Evolutionary conservation across 352 stramenopile species (phyloP).

Genomic region (Pythium periplocum): DNA sequence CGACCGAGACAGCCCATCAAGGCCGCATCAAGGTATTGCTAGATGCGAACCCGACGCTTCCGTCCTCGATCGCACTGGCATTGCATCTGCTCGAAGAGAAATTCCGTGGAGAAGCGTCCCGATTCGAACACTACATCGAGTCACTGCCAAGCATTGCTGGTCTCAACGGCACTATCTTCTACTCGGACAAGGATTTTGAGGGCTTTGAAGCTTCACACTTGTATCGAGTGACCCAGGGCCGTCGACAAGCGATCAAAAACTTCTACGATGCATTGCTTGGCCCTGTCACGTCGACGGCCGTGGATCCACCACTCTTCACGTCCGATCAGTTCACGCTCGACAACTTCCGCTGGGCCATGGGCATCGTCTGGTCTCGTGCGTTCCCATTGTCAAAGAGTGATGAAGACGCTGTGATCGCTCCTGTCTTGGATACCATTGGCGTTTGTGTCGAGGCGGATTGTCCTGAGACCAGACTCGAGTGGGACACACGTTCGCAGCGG

Average conservation of each 20-base stretch:
- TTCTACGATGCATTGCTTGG: constrained; percentile 19
- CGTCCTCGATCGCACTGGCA: constrained; percentile 13
- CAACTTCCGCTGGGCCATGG: constrained; percentile 27
- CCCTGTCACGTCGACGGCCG: constrained; percentile 19
- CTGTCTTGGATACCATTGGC: constrained; percentile 23
- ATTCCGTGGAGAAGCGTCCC: constrained; percentile 14
- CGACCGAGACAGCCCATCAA: constrained; percentile 11
- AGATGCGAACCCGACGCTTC: constrained; percentile 22
- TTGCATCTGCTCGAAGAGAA: constrained; percentile 23
- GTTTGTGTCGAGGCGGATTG: constrained; percentile 15
- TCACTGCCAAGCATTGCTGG: constrained; percentile 6
- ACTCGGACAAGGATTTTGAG: constrained; percentile 17
- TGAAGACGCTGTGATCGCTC: constrained; percentile 14
- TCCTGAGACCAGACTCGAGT: constrained; percentile 9
- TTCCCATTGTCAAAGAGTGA: constrained; percentile 11
- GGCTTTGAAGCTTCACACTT: constrained; percentile 18
- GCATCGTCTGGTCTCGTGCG: constrained; percentile 21
- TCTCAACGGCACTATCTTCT: constrained; percentile 22
- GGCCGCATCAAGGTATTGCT: constrained; percentile 19
- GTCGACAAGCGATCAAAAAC: constrained; percentile 12
- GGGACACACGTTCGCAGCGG: constrained; percentile 8
- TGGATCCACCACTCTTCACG: constrained; percentile 23
- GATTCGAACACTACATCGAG: constrained; percentile 15
- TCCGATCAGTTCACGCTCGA: constrained; percentile 18
- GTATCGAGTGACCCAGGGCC: constrained; percentile 7